Evolutionary conservation across 768 basidiomycete genomes (phyloP), one percentile per base, ranked within the genome.

Genomic region (Tremella mesenterica): DNA sequence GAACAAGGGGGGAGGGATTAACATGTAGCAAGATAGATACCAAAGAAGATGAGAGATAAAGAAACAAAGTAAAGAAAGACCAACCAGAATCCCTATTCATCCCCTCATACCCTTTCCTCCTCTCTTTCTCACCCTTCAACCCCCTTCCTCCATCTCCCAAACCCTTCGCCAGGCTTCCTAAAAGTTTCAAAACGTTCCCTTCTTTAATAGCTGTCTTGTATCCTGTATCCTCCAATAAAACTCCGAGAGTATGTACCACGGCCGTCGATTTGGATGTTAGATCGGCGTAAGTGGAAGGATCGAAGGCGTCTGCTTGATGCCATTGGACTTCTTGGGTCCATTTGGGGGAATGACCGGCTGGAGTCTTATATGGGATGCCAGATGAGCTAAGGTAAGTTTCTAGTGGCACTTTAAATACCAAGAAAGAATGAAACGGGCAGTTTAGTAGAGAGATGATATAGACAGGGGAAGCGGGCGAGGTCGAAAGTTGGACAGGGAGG

Each of bases 201-300:
- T 58, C 76, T 56, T 77, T 77, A 39, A 96, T 61, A 31, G 83
- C 80, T 31, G 76, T 70, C 73, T 99, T 99, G 78, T 99, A 99
- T 39, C 74, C 76, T 18, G 78, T 77, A 63, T 83, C 82, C 68
- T 92, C 88, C 28, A 97, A 76, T 45, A 99, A 81, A 9, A 85
- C 88, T 41, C 95, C 95, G 18, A 97, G 78, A 1, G 95, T 93
- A 71, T 96, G 91, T 31, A 99, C 89, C 26, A 97, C 85, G 0
- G 85, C 88, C 21, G 80, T 80, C 23, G 79, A 81, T 21, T 77
- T 73, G 0, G 82, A 77, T 44, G 96, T 78, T 20, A 91, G 75
- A 50, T 82, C 76, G 8, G 78, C 76, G 73, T 90, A 92, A 12
- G 83, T 78, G 53, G 81, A 76, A 0, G 90, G 89, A 29, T 81